Evolutionary conservation across 2,329 filamentous ascomycete genomes (phyloP).

Genomic region (Fusarium sp.): DNA sequence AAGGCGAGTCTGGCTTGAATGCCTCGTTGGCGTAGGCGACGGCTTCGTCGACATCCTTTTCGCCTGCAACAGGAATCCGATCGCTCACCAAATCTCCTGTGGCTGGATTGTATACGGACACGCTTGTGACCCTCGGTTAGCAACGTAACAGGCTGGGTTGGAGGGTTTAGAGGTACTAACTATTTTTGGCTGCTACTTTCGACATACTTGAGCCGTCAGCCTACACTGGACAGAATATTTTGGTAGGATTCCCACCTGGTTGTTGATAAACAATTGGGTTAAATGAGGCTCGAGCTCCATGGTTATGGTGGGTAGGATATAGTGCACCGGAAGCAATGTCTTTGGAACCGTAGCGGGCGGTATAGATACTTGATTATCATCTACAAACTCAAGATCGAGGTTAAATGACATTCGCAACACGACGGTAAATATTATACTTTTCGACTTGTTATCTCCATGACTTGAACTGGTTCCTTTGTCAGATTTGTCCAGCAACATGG

Average conservation of each 20-base stretch:
- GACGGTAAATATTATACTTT: background rate
- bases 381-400: background rate
- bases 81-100: slow-evolving; percentile 62
- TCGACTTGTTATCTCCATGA: background rate
- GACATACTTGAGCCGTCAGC: background rate
- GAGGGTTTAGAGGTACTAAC: background rate
- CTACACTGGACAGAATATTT: background rate
- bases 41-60: slow-evolving; percentile 59
- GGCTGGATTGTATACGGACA: slow-evolving; percentile 58
- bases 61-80: slow-evolving; percentile 58
- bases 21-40: slow-evolving; percentile 60
- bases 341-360: background rate
- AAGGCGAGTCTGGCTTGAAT: slow-evolving; percentile 49
- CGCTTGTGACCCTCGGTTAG: background rate
- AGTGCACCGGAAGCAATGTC: background rate
- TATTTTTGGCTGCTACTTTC: background rate
- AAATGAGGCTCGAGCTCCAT: background rate
- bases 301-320: background rate
- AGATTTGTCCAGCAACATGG: background rate
- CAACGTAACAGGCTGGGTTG: no score
- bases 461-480: background rate
- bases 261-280: background rate
- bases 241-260: background rate
- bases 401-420: background rate
- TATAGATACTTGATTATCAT: background rate